These are phyloP conservation scores for Omphalotus guepiniiformis DNA, from an alignment of 768 basidiomycete genomes.

Conservation along the genomic window DNA sequence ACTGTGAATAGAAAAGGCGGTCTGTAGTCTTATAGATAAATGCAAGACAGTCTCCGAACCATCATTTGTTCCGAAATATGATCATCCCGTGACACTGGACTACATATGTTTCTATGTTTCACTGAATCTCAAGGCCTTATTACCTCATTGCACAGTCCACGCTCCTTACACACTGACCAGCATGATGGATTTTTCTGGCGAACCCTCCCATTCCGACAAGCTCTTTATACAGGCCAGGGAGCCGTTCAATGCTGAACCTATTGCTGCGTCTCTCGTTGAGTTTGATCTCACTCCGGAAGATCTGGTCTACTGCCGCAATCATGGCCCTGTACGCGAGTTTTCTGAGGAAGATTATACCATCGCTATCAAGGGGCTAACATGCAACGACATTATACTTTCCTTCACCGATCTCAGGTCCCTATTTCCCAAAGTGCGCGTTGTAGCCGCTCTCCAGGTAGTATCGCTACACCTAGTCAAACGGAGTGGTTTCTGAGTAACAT, in stretches of 20 bases:
- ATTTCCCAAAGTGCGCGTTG: slow-evolving; percentile 38
- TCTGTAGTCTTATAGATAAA: too few species aligned
- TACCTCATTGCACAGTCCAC: too few species aligned
- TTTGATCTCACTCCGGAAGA: slow-evolving; percentile 56
- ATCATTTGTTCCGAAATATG: too few species aligned
- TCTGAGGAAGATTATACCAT: slow-evolving; percentile 41
- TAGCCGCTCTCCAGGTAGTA: slow-evolving; percentile 53
- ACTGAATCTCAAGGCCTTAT: too few species aligned
- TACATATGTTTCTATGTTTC: too few species aligned
- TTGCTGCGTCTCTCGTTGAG: slow-evolving; percentile 48
- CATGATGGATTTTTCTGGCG: slow-evolving; percentile 28
- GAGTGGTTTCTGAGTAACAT: not conserved
- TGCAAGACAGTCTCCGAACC: too few species aligned
- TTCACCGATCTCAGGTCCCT: slow-evolving; percentile 34
- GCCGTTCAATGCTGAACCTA: slow-evolving; percentile 72
- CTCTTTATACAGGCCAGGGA: slow-evolving; percentile 40
- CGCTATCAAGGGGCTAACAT: slow-evolving; percentile 31
- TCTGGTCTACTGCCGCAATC: slow-evolving; percentile 70
- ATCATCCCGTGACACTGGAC: too few species aligned
- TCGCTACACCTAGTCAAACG: slow-evolving; percentile 8
- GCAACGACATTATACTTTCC: slow-evolving; percentile 29
- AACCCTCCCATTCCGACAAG: slow-evolving; percentile 46
- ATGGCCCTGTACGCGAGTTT: slow-evolving; percentile 54
- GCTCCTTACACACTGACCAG: too few species aligned
- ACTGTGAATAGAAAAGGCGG: too few species aligned